Evolutionary conservation across 148 eudicot species (phyloP).

Genomic region (Rhododendron henanense): DNA sequence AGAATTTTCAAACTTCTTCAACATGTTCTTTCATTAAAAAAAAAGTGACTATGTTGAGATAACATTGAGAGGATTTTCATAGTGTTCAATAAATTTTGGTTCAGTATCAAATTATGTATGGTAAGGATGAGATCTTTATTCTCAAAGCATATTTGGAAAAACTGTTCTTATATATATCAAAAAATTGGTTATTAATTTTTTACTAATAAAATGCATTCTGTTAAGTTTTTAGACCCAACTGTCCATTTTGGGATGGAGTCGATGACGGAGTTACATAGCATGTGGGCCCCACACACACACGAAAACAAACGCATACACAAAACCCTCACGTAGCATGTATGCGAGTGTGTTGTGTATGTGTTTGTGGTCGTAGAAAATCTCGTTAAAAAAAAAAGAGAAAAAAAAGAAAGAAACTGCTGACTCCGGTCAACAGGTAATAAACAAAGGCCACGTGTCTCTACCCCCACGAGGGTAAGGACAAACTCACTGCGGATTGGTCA

Average conservation of each 20-base stretch:
- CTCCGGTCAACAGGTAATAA: neutral
- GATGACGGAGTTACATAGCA: no score
- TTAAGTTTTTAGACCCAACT: no score
- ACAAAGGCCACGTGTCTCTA: slow-evolving; percentile 10
- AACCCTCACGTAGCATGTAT: no score
- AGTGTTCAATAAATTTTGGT: no score
- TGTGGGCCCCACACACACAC: no score
- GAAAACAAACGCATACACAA: no score
- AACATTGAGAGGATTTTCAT: neutral
- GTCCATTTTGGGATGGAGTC: no score
- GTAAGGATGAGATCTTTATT: neutral
- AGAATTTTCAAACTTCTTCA: neutral
- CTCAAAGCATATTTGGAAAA: neutral
- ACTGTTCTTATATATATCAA: neutral
- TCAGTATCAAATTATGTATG: neutral
- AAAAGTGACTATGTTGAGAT: neutral
- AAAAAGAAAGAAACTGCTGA: neutral
- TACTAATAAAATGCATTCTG: neutral
- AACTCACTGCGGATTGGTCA: neutral
- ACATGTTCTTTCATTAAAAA: neutral
- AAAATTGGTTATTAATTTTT: no score
- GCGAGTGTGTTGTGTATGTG: no score
- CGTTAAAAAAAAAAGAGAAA: no score
- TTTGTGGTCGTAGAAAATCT: no score
- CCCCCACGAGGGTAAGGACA: slow-evolving; percentile 8